Conservation (phyloP, 1,284 basidiomycete genomes). For the Trichosporon faecale region DNA sequence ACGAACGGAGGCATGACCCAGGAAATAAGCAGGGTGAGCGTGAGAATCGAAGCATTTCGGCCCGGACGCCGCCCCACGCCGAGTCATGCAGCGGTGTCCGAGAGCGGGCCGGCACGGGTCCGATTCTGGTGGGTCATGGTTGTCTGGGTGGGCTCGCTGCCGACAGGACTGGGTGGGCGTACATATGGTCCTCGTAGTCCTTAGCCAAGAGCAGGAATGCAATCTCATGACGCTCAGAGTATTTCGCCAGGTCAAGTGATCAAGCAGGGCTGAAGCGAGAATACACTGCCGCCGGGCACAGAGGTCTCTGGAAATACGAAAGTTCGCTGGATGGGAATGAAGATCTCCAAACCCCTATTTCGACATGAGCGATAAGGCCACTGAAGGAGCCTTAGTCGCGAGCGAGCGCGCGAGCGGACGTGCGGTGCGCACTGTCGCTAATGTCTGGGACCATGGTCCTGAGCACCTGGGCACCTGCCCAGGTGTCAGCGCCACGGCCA, state of each 20-base stretch:
- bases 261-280: neutral
- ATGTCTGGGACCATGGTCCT: neutral
- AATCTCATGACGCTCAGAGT: neutral
- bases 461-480: neutral
- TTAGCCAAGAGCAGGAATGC: neutral
- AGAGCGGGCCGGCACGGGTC: neutral
- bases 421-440: neutral
- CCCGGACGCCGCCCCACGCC: no score
- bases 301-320: no score
- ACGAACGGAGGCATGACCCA: neutral
- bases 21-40: neutral
- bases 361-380: neutral
- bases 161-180: no score
- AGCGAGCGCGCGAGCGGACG: no score
- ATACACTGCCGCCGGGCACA: neutral
- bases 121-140: neutral
- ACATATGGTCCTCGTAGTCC: neutral
- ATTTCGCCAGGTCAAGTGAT: neutral
- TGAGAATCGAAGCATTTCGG: neutral
- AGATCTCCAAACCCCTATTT: neutral
- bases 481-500: neutral
- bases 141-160: neutral
- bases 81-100: neutral
- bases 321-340: neutral
- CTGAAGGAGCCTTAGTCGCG: neutral